Conservation (phyloP, 1,284 basidiomycete species). For the Malassezia japonica region DNA sequence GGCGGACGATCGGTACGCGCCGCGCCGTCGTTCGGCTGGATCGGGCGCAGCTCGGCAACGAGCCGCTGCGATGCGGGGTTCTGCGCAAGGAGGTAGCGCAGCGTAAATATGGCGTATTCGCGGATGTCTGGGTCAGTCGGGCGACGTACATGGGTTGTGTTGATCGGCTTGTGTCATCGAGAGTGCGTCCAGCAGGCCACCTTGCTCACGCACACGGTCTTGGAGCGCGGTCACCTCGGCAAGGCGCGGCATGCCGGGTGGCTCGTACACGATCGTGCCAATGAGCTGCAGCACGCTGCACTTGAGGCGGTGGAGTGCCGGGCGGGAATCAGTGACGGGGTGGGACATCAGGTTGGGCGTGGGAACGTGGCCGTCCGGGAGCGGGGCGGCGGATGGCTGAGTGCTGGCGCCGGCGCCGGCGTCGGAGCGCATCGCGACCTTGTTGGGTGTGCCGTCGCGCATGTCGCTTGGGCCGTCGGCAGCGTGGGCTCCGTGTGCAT, state of each 20-base stretch:
- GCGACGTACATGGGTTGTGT: constrained; percentile 31
- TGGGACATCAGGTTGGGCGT: neutral
- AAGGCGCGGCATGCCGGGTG: neutral
- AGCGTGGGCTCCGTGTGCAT: too few relatives aligned
- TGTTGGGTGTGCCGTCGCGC: too few relatives aligned
- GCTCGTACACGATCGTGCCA: constrained; percentile 6
- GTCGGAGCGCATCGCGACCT: too few relatives aligned
- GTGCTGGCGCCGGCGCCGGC: neutral
- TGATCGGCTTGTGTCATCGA: constrained; percentile 41
- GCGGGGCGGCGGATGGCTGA: neutral
- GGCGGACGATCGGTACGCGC: too few relatives aligned
- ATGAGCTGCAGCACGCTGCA: constrained; percentile 12
- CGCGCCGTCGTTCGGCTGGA: too few relatives aligned
- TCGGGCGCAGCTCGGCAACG: constrained; percentile 24
- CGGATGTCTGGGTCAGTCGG: constrained; percentile 28
- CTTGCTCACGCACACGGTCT: constrained; percentile 28
- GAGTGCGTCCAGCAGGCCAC: constrained; percentile 36
- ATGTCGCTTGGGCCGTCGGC: too few relatives aligned
- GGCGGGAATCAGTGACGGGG: constrained; percentile 1
- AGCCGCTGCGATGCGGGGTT: constrained; percentile 33
- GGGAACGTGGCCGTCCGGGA: neutral
- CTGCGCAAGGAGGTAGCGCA: constrained; percentile 31
- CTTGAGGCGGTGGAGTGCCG: constrained; percentile 10
- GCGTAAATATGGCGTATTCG: constrained; percentile 41
- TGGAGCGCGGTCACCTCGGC: constrained; percentile 20